Percentiles rank a stretch among this genome's conserved stretches.
These are phyloP conservation scores for Senecio squalidus DNA, from an alignment of 140 eudicot genomes.

Conservation along the genomic window DNA sequence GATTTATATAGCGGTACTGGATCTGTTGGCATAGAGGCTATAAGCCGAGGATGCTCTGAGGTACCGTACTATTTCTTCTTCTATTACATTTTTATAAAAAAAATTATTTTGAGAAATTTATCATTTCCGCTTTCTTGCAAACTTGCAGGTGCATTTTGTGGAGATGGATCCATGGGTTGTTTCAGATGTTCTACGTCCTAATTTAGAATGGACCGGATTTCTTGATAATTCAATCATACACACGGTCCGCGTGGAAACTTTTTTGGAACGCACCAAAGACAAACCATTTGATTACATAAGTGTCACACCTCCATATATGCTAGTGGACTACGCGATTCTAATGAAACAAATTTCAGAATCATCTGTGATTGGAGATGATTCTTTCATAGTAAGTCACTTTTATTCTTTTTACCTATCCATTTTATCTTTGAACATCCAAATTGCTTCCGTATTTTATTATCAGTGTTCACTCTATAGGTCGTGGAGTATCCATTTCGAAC, in stretches of 20 bases:
- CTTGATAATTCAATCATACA: constrained; percentile 72
- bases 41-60: constrained; percentile 87
- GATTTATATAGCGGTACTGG: constrained; percentile 84
- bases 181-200: constrained; percentile 63
- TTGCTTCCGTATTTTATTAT: constrained; percentile 9
- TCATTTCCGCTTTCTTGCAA: constrained; percentile 1
- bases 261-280: constrained; percentile 56
- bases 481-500: constrained; percentile 88
- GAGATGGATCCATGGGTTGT: constrained; percentile 95
- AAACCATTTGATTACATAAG: constrained; percentile 75
- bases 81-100: neutral
- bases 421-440: neutral
- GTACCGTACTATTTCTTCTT: constrained; percentile 18
- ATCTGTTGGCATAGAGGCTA: constrained; percentile 91
- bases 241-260: constrained; percentile 66
- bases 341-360: constrained; percentile 82
- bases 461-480: constrained; percentile 35
- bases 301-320: constrained; percentile 89
- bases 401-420: neutral
- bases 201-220: constrained; percentile 73
- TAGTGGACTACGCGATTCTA: constrained; percentile 65
- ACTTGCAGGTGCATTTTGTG: constrained; percentile 67
- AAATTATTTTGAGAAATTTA: neutral
- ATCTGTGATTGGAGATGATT: constrained; percentile 64
- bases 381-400: constrained; percentile 54